Evolutionary conservation across 2,329 filamentous ascomycete species (phyloP).

Genomic region (Aspergillus ustus): DNA sequence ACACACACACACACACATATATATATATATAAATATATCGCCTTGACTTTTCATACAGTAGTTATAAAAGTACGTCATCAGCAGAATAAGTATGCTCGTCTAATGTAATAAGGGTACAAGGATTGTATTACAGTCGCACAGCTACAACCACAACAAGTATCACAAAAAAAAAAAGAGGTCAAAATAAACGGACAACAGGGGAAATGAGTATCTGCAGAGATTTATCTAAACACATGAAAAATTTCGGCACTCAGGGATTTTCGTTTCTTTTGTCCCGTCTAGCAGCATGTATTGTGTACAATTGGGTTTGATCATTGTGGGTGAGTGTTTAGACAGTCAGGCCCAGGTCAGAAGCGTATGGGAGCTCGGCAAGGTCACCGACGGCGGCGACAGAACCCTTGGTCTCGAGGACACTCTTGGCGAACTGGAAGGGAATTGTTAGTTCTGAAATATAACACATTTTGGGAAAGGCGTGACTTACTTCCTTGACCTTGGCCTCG

Average conservation of each 20-base stretch:
- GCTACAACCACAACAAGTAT: slow-evolving; percentile 39
- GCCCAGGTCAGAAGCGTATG: slow-evolving; percentile 91
- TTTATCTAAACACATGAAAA: slow-evolving; percentile 42
- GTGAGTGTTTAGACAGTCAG: slow-evolving; percentile 77
- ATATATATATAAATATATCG: no score
- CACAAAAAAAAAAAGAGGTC: slow-evolving; percentile 8
- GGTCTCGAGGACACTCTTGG: slow-evolving; percentile 82
- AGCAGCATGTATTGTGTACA: slow-evolving; percentile 44
- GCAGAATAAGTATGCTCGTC: no score
- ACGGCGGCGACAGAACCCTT: slow-evolving; percentile 90
- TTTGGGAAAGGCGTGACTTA: slow-evolving; percentile 55
- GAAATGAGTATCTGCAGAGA: slow-evolving; percentile 41
- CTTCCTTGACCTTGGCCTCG: slow-evolving; percentile 81
- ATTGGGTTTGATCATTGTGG: slow-evolving; percentile 9
- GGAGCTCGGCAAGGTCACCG: slow-evolving; percentile 88
- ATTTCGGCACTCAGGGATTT: slow-evolving; percentile 25
- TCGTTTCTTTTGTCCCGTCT: slow-evolving; percentile 38
- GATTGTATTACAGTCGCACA: slow-evolving; percentile 46
- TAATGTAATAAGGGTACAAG: slow-evolving; percentile 29
- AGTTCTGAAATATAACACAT: slow-evolving; percentile 13
- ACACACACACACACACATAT: no score
- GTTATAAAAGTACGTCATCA: no score
- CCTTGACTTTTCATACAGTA: no score
- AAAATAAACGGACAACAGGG: slow-evolving; percentile 20
- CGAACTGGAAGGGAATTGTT: slow-evolving; percentile 63